phyloP scores from a whole-genome alignment of 129 eudicot genomes.

The Rutidosis leptorrhynchoides region DNA sequence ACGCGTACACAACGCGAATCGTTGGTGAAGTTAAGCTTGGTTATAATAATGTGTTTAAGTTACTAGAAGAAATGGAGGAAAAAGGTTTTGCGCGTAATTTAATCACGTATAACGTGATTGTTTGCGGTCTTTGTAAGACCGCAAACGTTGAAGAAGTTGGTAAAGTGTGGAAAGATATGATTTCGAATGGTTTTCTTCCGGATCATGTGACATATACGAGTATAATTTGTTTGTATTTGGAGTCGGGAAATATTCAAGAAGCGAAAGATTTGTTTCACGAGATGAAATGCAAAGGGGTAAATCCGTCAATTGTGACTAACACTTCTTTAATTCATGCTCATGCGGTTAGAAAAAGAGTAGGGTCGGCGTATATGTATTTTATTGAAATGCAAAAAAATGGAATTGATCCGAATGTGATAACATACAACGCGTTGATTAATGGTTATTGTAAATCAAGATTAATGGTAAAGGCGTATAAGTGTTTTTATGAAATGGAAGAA shows the following conservation, averaged over 20 bases:
- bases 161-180: constrained; percentile 48
- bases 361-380: constrained; percentile 47
- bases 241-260: constrained; percentile 41
- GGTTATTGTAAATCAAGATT: constrained; percentile 51
- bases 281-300: constrained; percentile 52
- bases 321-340: constrained; percentile 54
- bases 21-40: constrained; percentile 52
- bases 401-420: constrained; percentile 54
- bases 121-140: constrained; percentile 48
- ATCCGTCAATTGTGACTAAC: constrained; percentile 63
- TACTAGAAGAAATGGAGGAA: constrained; percentile 54
- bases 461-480: constrained; percentile 48
- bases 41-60: constrained; percentile 24
- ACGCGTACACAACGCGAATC: constrained; percentile 46
- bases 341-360: constrained; percentile 47
- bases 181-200: constrained; percentile 39
- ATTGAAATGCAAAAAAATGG: constrained; percentile 52
- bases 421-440: constrained; percentile 56
- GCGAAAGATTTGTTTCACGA: constrained; percentile 48
- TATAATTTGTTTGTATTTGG: constrained; percentile 55
- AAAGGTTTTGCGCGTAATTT: constrained; percentile 42
- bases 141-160: constrained; percentile 46
- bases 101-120: constrained; percentile 51
- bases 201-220: constrained; percentile 67
- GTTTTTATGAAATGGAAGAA: constrained; percentile 45